Conservation (phyloP, 148 eudicot species). For the Rhododendron ferrugineum region DNA sequence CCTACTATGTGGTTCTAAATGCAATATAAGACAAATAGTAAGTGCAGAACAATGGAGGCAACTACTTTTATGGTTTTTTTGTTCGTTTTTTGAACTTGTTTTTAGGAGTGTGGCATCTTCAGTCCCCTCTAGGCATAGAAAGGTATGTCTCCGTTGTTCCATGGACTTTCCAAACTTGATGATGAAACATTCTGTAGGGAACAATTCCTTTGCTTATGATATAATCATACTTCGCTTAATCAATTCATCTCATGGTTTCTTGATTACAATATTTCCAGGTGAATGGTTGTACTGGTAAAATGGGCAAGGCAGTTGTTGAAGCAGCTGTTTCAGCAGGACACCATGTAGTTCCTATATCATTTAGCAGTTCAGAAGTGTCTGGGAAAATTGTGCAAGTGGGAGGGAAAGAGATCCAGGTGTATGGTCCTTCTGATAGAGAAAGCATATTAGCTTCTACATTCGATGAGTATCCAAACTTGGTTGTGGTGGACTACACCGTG, state of each 20-base stretch:
- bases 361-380: slow-evolving; percentile 55
- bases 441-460: slow-evolving; percentile 41
- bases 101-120: background rate
- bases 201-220: background rate
- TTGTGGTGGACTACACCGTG: slow-evolving; percentile 86
- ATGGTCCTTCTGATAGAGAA: slow-evolving; percentile 63
- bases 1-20: background rate
- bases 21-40: background rate
- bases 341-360: slow-evolving; percentile 63
- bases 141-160: background rate
- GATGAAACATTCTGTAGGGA: background rate
- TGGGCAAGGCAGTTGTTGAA: slow-evolving; percentile 93
- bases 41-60: background rate
- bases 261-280: slow-evolving; percentile 38
- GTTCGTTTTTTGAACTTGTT: background rate
- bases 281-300: slow-evolving; percentile 84
- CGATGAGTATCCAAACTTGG: slow-evolving; percentile 57
- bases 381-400: slow-evolving; percentile 58
- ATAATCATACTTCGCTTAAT: background rate
- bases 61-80: background rate
- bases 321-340: slow-evolving; percentile 73
- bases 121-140: background rate
- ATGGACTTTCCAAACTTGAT: background rate
- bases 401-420: slow-evolving; percentile 65
- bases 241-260: background rate